These are phyloP conservation scores for Verbascum thapsus DNA, from an alignment of 257 asterid species.

Conservation along the genomic window DNA sequence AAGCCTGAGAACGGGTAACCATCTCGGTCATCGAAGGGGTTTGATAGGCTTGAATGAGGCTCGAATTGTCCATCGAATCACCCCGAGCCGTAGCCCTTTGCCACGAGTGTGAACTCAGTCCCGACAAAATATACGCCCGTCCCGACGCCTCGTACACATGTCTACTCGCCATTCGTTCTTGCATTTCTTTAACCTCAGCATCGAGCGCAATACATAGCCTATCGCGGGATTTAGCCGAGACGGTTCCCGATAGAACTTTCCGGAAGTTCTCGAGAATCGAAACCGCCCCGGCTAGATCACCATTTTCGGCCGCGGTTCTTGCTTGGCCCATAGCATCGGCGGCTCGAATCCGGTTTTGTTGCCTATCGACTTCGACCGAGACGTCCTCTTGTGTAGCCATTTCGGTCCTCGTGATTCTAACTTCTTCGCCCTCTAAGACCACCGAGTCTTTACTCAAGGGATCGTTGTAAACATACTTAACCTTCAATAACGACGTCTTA, in stretches of 20 bases:
- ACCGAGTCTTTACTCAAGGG: conserved; percentile 70
- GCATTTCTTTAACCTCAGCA: conserved; percentile 97
- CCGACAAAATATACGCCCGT: conserved; percentile 85
- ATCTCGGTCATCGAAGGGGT: conserved; percentile 94
- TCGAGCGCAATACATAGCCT: conserved; percentile 73
- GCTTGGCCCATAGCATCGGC: conserved; percentile 92
- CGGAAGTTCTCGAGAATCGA: conserved; percentile 69
- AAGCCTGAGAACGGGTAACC: conserved; percentile 90
- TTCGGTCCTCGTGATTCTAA: conserved; percentile 59
- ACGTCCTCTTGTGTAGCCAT: conserved; percentile 37
- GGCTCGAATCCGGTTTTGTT: conserved; percentile 73
- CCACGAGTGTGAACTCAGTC: conserved; percentile 98
- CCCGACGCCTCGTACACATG: conserved; percentile 95
- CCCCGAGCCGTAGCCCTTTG: conserved; percentile 99
- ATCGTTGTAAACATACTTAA: conserved; percentile 61
- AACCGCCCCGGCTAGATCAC: conserved; percentile 67
- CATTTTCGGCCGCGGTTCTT: conserved; percentile 70
- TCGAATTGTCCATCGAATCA: conserved; percentile 77
- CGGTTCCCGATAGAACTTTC: conserved; percentile 53
- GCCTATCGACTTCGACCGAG: conserved; percentile 91
- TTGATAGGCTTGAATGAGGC: conserved; percentile 79
- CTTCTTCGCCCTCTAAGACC: conserved; percentile 49
- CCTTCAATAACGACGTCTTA: conserved; percentile 62
- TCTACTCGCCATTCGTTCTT: conserved; percentile 85
- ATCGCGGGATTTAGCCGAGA: conserved; percentile 64